These are phyloP conservation scores for Ampelocalamus luodianensis DNA, from an alignment of 176 grass and related monocot species.

Conservation along the genomic window DNA sequence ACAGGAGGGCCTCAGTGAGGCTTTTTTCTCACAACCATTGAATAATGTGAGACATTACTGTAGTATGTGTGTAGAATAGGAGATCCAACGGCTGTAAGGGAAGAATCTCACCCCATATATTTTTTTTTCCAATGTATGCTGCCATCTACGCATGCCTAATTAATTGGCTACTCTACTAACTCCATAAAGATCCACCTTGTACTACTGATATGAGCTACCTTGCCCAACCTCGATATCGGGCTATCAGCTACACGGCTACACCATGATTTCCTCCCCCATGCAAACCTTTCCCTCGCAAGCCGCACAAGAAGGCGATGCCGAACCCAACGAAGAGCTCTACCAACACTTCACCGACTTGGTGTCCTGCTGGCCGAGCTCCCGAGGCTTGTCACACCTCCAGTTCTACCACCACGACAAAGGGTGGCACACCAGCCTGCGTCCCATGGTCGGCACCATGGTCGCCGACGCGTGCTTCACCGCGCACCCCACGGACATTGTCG, in stretches of 20 bases:
- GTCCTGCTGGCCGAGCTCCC: not conserved
- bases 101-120: too few relatives aligned
- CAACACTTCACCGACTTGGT: slow-evolving; percentile 18
- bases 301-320: not conserved
- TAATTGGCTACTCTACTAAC: too few relatives aligned
- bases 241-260: not conserved
- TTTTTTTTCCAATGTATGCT: too few relatives aligned
- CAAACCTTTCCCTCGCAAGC: not conserved
- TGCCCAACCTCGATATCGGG: too few relatives aligned
- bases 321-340: slow-evolving; percentile 36
- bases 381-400: not conserved
- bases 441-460: slow-evolving; percentile 18
- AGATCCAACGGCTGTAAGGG: too few relatives aligned
- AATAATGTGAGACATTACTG: too few relatives aligned
- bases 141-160: too few relatives aligned
- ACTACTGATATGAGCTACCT: too few relatives aligned
- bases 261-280: not conserved
- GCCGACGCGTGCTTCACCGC: slow-evolving; percentile 27
- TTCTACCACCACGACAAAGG: slow-evolving; percentile 28
- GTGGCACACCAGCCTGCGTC: not conserved
- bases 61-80: too few relatives aligned
- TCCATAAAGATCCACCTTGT: too few relatives aligned
- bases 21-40: too few relatives aligned
- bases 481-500: slow-evolving; percentile 26
- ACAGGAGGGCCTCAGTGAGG: too few relatives aligned